A percentile compares a stretch with the other conserved stretches of the same genome.
phyloP scores from a whole-genome alignment of 163 green algal genomes.

The Scenedesmus sp. region DNA sequence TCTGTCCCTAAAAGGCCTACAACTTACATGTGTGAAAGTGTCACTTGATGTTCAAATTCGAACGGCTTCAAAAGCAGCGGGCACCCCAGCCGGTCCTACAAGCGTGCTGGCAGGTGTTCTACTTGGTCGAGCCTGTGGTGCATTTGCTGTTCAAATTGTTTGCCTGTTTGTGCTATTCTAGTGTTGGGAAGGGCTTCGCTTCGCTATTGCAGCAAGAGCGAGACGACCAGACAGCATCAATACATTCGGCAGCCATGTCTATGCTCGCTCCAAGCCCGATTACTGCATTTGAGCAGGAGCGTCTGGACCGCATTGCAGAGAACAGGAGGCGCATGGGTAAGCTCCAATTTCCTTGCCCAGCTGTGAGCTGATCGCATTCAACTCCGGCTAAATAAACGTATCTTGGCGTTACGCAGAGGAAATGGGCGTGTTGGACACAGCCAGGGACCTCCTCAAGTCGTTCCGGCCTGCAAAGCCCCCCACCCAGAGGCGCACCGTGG shows the following conservation, averaged over 20 bases:
- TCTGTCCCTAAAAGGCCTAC: too few species aligned
- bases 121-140: neutral
- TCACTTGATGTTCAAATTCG: conserved; percentile 9
- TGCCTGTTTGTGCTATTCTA: neutral
- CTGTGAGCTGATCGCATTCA: neutral
- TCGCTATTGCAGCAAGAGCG: neutral
- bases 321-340: conserved; percentile 64
- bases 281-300: conserved; percentile 59
- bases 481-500: neutral
- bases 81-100: neutral
- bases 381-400: neutral
- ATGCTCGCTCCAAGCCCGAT: conserved; percentile 30
- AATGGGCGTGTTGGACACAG: conserved; percentile 63
- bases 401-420: conserved; percentile 53
- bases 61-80: neutral
- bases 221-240: neutral
- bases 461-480: conserved; percentile 22
- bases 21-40: too few species aligned
- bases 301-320: conserved; percentile 54
- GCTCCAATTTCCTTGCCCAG: neutral
- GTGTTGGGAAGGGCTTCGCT: neutral
- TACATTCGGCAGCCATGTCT: neutral
- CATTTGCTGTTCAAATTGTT: neutral
- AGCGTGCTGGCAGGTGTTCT: neutral
- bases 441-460: conserved; percentile 36